These are phyloP conservation scores for Dictyostelium brefeldianum DNA, from an alignment of 78 protist genomes.

Conservation along the genomic window DNA sequence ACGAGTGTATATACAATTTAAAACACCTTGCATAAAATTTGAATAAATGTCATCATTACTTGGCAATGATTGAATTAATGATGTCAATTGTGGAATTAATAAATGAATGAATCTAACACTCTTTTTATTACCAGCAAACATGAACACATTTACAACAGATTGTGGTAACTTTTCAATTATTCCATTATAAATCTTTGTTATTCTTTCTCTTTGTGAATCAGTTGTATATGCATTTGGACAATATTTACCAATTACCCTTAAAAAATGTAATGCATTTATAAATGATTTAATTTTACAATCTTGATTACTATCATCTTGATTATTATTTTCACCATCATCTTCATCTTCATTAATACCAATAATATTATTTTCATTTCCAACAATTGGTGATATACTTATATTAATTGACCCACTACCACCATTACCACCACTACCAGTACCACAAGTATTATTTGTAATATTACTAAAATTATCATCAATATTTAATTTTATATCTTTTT, in stretches of 20 bases:
- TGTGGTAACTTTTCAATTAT: slow-evolving; percentile 7
- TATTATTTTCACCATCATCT: neutral
- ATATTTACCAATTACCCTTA: neutral
- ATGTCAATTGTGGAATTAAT: neutral
- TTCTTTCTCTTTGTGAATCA: slow-evolving; percentile 11
- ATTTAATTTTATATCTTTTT: neutral
- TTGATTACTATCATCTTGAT: neutral
- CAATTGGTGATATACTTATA: neutral
- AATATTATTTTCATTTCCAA: neutral
- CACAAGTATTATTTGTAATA: neutral
- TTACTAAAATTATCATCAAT: slow-evolving; percentile 10
- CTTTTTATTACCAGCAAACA: slow-evolving; percentile 7
- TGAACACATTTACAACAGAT: slow-evolving; percentile 6
- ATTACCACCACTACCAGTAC: neutral
- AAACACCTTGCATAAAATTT: neutral
- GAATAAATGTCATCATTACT: neutral
- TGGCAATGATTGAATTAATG: neutral
- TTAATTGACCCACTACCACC: neutral
- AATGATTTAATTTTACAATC: slow-evolving; percentile 30
- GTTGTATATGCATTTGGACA: slow-evolving; percentile 20
- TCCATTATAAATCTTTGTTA: slow-evolving; percentile 5
- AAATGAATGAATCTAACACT: neutral
- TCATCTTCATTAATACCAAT: neutral
- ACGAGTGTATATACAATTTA: neutral
- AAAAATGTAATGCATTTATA: slow-evolving; percentile 12